Evolutionary conservation across 345 rosid species (phyloP), one percentile per base, ranked within the genome.

Genomic region (Diplotaxis tenuifolia): DNA sequence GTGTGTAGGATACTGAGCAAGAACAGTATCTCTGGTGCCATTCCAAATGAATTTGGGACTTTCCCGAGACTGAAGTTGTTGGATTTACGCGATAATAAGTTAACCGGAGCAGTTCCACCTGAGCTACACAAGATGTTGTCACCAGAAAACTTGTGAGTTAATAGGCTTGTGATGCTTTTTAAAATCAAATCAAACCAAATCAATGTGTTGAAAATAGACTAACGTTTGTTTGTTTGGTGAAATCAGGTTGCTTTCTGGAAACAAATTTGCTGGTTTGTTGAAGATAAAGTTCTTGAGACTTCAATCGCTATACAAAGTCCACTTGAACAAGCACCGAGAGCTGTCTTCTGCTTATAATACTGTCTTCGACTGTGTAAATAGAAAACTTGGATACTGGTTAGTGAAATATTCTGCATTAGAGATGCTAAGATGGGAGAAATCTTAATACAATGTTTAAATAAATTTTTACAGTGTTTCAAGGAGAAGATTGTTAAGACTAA

Each of bases 351-450:
- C 78, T 21, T 21, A 75, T 34, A 32, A 70, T 15, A 38, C 62
- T 71, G 56, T 57, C 34, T 49, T 71, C 6, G 66, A 68, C 67
- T 79, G 85, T 72, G 65, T 68, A 42, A 86, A 80, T 76, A 78
- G 89, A 78, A 95, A 92, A 83, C 60, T 83, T 71, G 84, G 89
- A 55, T 84, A 78, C 62, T 79, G 89, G 99, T 95, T n/a, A n/a
- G n/a, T n/a, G 4, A 31, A 16, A 9, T 18, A 15, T 59, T 57
- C 19, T 29, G 11, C 20, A 57, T 57, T 27, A 57, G 27, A 29
- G 11, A 27, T 55, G 57, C 53, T 38, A 9, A 42, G 6, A 16
- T 67, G 42, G 42, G 22, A 50, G 68, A 60, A 60, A 36, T 34
- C 8, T 59, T 45, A 29, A 4, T 11, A 16, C 25, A 50, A 18